Evolutionary conservation across 2,329 filamentous ascomycete species (phyloP).

Genomic region (Lecanoromycetidae sp.): DNA sequence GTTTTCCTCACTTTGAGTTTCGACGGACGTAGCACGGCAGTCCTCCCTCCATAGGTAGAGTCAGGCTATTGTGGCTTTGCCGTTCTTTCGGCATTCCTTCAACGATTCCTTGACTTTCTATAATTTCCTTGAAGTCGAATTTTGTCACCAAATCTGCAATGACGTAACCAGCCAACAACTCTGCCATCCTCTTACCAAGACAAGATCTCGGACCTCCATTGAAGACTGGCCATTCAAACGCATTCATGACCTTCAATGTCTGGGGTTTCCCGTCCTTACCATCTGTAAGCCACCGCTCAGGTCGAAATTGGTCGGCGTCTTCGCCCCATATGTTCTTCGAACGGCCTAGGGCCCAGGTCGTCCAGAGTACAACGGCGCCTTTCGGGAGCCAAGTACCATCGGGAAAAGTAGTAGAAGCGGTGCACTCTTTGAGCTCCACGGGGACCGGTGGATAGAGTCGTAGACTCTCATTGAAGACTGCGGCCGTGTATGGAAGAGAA

Average conservation of each 20-base stretch:
- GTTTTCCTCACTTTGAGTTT: background rate
- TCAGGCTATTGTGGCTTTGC: slow-evolving; percentile 49
- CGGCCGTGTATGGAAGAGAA: slow-evolving; percentile 44
- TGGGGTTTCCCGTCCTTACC: background rate
- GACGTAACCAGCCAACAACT: slow-evolving; percentile 45
- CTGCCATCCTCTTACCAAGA: slow-evolving; percentile 53
- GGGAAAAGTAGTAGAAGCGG: slow-evolving; percentile 41
- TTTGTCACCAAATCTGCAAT: slow-evolving; percentile 37
- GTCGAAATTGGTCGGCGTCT: slow-evolving; percentile 44
- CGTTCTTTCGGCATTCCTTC: slow-evolving; percentile 35
- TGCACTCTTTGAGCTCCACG: slow-evolving; percentile 53
- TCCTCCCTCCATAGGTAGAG: slow-evolving; percentile 51
- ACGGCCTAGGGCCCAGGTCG: slow-evolving; percentile 52
- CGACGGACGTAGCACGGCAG: slow-evolving; percentile 30
- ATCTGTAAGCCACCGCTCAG: slow-evolving; percentile 43
- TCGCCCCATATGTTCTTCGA: slow-evolving; percentile 45
- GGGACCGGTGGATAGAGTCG: slow-evolving; percentile 53
- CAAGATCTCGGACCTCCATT: slow-evolving; percentile 51
- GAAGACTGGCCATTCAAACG: slow-evolving; percentile 52
- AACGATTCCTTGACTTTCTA: slow-evolving; percentile 17
- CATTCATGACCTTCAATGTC: slow-evolving; percentile 32
- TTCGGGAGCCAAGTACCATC: slow-evolving; percentile 48
- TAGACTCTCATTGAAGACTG: slow-evolving; percentile 50
- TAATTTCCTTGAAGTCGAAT: slow-evolving; percentile 38
- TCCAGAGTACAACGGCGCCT: slow-evolving; percentile 48